These are phyloP conservation scores for Rhizophora mangle DNA, from an alignment of 345 rosid genomes.

Conservation along the genomic window DNA sequence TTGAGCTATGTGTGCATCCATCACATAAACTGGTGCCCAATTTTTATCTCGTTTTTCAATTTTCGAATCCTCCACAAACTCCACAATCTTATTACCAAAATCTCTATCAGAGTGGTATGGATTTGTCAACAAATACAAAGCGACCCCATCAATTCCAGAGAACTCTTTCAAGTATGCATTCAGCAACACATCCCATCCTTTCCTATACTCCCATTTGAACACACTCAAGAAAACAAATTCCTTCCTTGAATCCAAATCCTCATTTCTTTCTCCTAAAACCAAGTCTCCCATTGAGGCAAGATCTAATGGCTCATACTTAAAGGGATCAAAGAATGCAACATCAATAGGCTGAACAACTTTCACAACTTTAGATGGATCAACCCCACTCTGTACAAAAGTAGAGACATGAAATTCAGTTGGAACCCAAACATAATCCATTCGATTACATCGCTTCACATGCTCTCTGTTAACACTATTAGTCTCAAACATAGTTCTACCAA, in stretches of 20 bases:
- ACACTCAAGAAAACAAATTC: constrained; percentile 78
- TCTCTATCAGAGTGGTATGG: constrained; percentile 62
- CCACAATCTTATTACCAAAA: constrained; percentile 69
- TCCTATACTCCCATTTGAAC: constrained; percentile 83
- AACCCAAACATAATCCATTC: constrained; percentile 82
- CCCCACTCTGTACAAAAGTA: constrained; percentile 65
- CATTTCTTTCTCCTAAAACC: constrained; percentile 43
- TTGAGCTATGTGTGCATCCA: constrained; percentile 67
- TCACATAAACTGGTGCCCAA: constrained; percentile 55
- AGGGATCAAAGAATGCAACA: constrained; percentile 63
- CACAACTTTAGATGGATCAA: constrained; percentile 70
- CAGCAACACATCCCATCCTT: constrained; percentile 88
- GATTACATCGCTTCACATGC: constrained; percentile 62
- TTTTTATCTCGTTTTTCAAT: constrained; percentile 41
- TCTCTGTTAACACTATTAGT: constrained; percentile 62
- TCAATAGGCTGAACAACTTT: constrained; percentile 81
- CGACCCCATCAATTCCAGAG: constrained; percentile 46
- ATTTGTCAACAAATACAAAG: constrained; percentile 66
- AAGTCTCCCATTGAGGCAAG: constrained; percentile 33
- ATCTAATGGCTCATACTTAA: constrained; percentile 48
- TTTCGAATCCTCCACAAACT: constrained; percentile 46
- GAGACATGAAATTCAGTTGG: constrained; percentile 82
- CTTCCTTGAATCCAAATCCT: constrained; percentile 9
- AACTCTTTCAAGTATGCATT: constrained; percentile 70
- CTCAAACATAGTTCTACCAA: constrained; percentile 94